phyloP scores from a whole-genome alignment of 495 filamentous ascomycete genomes.

The Chaetomium fimeti region DNA sequence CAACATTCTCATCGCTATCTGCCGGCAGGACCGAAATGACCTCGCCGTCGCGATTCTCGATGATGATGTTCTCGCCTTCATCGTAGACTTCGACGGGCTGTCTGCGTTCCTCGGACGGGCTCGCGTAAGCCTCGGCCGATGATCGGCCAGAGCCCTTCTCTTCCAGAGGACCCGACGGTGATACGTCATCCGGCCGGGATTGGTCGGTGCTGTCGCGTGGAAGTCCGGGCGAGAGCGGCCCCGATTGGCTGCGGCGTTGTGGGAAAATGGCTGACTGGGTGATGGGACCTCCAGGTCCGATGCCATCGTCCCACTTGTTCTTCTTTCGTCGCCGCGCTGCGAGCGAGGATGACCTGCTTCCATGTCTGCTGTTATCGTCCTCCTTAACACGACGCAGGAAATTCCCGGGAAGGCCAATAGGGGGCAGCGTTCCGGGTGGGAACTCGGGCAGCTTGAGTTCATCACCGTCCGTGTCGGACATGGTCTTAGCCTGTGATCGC shows the following conservation, averaged over 20 bases:
- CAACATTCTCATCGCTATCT: constrained; percentile 36
- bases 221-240: constrained; percentile 29
- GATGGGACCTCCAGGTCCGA: constrained; percentile 83
- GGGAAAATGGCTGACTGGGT: constrained; percentile 88
- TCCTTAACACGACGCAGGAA: constrained; percentile 82
- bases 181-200: constrained; percentile 28
- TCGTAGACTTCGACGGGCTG: constrained; percentile 64
- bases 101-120: constrained; percentile 38
- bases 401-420: constrained; percentile 67
- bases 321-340: constrained; percentile 62
- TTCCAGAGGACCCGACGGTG: constrained; percentile 8
- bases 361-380: constrained; percentile 60
- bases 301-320: constrained; percentile 67
- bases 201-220: constrained; percentile 21
- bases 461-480: constrained; percentile 52
- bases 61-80: constrained; percentile 77
- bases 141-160: constrained; percentile 23
- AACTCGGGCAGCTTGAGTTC: constrained; percentile 61
- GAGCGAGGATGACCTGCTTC: constrained; percentile 60
- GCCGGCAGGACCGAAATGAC: constrained; percentile 56
- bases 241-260: constrained; percentile 51
- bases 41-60: constrained; percentile 87
- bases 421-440: constrained; percentile 76
- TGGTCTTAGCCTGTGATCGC: constrained; percentile 79
- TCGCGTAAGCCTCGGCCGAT: constrained; percentile 8